A percentile compares a stretch with the other conserved stretches of the same genome.
phyloP scores from a whole-genome alignment of 2,329 filamentous ascomycete genomes.

The Coniosporium tulheliwenetii region DNA sequence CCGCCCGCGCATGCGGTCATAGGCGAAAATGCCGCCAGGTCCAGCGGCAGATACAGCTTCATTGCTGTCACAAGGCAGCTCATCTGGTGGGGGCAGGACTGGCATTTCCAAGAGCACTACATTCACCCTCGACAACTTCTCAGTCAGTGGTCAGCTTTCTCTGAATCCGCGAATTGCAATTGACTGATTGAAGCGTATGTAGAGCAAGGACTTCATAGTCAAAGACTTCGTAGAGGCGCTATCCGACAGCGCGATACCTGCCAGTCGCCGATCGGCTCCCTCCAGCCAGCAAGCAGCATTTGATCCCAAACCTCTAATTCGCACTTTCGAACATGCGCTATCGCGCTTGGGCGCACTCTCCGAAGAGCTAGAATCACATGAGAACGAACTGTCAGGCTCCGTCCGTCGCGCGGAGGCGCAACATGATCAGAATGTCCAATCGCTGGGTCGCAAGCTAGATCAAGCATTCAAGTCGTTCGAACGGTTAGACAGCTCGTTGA shows the following conservation, averaged over 20 bases:
- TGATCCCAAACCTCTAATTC: constrained; percentile 91
- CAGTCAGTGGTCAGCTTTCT: constrained; percentile 13
- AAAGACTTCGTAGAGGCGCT: constrained; percentile 93
- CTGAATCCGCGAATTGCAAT: neutral
- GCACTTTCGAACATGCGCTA: constrained; percentile 72
- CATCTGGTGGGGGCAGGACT: constrained; percentile 5
- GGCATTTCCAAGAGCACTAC: constrained; percentile 44
- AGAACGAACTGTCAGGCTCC: constrained; percentile 79
- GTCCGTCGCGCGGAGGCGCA: constrained; percentile 84
- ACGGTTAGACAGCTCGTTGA: constrained; percentile 69
- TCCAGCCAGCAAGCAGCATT: constrained; percentile 39
- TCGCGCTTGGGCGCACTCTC: constrained; percentile 54
- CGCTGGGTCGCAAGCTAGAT: constrained; percentile 75
- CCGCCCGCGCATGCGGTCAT: neutral
- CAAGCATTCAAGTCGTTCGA: constrained; percentile 88
- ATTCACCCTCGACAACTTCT: constrained; percentile 70
- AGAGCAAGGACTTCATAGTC: constrained; percentile 72
- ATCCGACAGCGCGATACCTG: constrained; percentile 69
- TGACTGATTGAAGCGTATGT: neutral
- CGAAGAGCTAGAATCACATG: constrained; percentile 74
- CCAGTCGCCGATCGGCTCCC: constrained; percentile 61
- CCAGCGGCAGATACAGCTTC: constrained; percentile 25
- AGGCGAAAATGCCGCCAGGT: constrained; percentile 8
- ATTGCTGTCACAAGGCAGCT: constrained; percentile 18
- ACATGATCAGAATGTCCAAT: constrained; percentile 81